Evolutionary conservation across 2,329 filamentous ascomycete genomes (phyloP).

Genomic region (Ceratocystis cacaofunesta): DNA sequence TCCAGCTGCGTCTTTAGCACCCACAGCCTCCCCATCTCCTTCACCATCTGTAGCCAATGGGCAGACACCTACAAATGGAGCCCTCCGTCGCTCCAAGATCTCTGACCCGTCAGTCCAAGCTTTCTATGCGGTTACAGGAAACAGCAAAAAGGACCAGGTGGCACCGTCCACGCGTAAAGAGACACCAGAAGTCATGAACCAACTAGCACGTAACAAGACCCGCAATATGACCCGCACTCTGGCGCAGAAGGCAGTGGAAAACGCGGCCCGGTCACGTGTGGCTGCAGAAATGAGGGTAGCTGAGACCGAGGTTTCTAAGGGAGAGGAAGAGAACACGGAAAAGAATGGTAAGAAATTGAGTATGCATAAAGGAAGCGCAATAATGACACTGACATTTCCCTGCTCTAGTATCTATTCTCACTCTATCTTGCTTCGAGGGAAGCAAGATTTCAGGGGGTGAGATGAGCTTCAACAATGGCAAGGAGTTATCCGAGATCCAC

Average conservation of each 20-base stretch:
- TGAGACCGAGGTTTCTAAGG: not conserved
- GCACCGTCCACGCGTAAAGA: not conserved
- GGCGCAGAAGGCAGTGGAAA: not conserved
- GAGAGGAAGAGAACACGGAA: too few relatives aligned
- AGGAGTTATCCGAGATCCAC: not conserved
- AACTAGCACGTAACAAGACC: not conserved
- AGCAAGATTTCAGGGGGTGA: not conserved
- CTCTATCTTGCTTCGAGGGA: not conserved
- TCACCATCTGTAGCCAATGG: not conserved
- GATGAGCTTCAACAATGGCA: not conserved
- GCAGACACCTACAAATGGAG: not conserved
- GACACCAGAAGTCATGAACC: slow-evolving; percentile 2
- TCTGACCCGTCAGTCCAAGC: not conserved
- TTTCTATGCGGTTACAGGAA: not conserved
- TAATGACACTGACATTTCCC: not conserved
- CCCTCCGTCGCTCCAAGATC: not conserved
- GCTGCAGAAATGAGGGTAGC: not conserved
- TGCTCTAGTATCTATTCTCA: not conserved
- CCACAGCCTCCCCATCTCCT: not conserved
- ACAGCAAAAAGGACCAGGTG: slow-evolving; percentile 4
- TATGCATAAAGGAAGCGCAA: too few relatives aligned
- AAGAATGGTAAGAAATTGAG: not conserved
- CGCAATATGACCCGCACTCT: not conserved
- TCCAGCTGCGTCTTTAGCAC: not conserved
- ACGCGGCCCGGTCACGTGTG: not conserved